Evolutionary conservation across 2,329 filamentous ascomycete species (phyloP), one percentile per base, ranked within the genome.

Genomic region (Aspergillus calidoustus): DNA sequence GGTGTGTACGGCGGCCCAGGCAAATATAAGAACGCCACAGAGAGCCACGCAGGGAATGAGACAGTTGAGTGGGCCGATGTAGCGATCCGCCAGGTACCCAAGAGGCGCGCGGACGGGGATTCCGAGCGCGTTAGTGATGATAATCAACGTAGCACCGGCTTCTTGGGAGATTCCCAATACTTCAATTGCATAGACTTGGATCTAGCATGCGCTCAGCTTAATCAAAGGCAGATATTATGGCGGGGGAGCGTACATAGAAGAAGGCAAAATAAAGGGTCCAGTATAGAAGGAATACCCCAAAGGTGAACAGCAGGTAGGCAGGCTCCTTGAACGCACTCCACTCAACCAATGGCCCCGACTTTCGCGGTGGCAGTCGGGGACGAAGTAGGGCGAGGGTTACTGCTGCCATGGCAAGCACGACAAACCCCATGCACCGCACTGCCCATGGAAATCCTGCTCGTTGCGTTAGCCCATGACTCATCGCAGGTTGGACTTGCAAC

Each of bases 91-190:
- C 6, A 88, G 67, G 62, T 80, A 81, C 13, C 82, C 83, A 0
- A 83, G 81, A 1, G 87, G 65, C 1, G 86, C 72, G 0, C 87
- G 84, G n/a, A 82, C 80, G 0, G 84, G 70, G 3, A 88, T 79
- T 1, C 86, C 86, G 17, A 86, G 75, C 8, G 80, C 84, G 64
- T 88, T 87, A 15, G 83, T 79, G 19, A 87, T 80, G 50, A 89
- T 76, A 1, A 89, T 78, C 2, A 89, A 75, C 2, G 83, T 83
- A 6, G 83, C 79, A 5, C 76, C 77, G 59, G 87, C 79, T 19
- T 19, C 19, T 19, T 19, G 19, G 19, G 19, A 19, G 19, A 19
- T 19, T 19, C 19, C 19, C 19, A 19, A 19, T 19, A 19, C 19
- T 19, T 19, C 19, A 19, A 19, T 19, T 2, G 19, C 19, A 2